A percentile compares a stretch with the other conserved stretches of the same genome.
These are phyloP conservation scores for Ustilago curta DNA, from an alignment of 1,284 basidiomycete species.

Conservation along the genomic window DNA sequence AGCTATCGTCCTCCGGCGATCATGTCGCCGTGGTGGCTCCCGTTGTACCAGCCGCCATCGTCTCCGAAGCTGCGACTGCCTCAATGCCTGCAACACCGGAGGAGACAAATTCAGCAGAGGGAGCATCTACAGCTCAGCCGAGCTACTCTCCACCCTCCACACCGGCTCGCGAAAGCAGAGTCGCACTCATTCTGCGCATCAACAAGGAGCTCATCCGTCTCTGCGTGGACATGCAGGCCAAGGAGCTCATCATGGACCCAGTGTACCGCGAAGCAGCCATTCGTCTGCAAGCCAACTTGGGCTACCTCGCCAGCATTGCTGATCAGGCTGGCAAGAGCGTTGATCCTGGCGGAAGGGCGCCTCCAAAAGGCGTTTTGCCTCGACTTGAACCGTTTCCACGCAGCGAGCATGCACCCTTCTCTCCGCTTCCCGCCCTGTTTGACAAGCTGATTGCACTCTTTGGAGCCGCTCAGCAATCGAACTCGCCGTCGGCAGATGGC, in stretches of 20 bases:
- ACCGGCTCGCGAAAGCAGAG: slow-evolving; percentile 38
- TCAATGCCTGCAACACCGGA: slow-evolving; percentile 26
- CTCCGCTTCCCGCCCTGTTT: slow-evolving; percentile 48
- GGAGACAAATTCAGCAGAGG: slow-evolving; percentile 7
- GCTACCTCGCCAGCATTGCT: slow-evolving; percentile 53
- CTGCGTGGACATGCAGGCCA: slow-evolving; percentile 50
- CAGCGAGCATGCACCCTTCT: slow-evolving; percentile 31
- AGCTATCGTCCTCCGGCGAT: background rate
- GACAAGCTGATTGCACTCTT: slow-evolving; percentile 39
- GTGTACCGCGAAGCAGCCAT: slow-evolving; percentile 54
- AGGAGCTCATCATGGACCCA: slow-evolving; percentile 35
- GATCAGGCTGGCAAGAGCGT: slow-evolving; percentile 39
- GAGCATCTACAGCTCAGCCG: background rate
- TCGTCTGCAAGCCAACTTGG: slow-evolving; percentile 52
- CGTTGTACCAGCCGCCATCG: background rate
- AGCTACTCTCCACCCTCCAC: slow-evolving; percentile 22
- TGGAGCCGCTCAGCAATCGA: background rate
- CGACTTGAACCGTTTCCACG: slow-evolving; percentile 46
- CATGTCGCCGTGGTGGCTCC: background rate
- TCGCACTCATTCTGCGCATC: slow-evolving; percentile 54
- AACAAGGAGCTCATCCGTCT: slow-evolving; percentile 64
- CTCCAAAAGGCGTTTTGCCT: slow-evolving; percentile 27
- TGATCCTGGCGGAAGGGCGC: slow-evolving; percentile 7
- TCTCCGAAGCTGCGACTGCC: background rate
- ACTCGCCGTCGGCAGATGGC: slow-evolving; percentile 20